Percentiles rank a stretch among this genome's conserved stretches.
These are phyloP conservation scores for Apiospora malaysiana DNA, from an alignment of 2,329 filamentous ascomycete species.

Conservation along the genomic window DNA sequence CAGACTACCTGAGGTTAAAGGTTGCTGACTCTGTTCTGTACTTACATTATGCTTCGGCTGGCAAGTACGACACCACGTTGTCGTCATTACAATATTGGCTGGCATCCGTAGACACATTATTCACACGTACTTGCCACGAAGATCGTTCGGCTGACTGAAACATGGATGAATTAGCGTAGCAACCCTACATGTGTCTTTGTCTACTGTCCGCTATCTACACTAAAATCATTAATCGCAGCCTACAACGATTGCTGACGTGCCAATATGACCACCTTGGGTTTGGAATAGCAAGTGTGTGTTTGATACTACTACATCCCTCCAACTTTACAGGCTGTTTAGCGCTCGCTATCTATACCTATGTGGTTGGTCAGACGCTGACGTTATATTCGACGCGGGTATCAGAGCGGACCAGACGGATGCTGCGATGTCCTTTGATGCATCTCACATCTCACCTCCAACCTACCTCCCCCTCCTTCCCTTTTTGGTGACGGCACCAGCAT, in stretches of 20 bases:
- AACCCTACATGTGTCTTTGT: background rate
- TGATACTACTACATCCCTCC: slow-evolving; percentile 4
- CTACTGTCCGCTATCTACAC: too few relatives aligned
- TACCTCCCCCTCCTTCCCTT: background rate
- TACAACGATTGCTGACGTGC: slow-evolving; percentile 3
- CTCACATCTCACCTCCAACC: background rate
- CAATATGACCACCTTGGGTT: background rate
- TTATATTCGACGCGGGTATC: background rate
- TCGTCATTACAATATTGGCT: slow-evolving; percentile 3
- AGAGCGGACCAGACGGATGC: background rate
- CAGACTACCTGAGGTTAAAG: too few relatives aligned
- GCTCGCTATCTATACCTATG: background rate
- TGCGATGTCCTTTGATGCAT: background rate
- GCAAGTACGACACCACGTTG: background rate
- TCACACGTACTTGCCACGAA: background rate
- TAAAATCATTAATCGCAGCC: slow-evolving; percentile 13
- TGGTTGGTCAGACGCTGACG: slow-evolving; percentile 6
- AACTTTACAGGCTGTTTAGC: background rate
- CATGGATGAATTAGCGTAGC: background rate
- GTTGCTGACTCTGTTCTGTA: slow-evolving; percentile 3
- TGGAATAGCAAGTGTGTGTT: background rate
- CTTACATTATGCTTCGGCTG: background rate
- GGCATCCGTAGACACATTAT: background rate
- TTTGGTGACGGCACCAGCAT: background rate
- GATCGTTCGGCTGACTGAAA: slow-evolving; percentile 1